Evolutionary conservation across 2,329 filamentous ascomycete species (phyloP).

Genomic region (Alternaria burnsii): DNA sequence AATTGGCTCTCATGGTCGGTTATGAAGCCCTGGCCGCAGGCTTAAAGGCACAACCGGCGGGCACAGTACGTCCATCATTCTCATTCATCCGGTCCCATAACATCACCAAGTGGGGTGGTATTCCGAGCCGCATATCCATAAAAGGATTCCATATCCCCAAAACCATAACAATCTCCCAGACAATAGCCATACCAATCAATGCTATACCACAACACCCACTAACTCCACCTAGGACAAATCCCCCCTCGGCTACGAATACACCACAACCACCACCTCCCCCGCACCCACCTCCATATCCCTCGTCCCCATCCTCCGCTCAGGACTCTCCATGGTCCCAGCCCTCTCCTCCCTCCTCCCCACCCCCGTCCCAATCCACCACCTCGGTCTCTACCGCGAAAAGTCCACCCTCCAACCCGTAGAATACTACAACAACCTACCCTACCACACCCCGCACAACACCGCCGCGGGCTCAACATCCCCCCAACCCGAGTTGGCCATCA

Average conservation of each 20-base stretch:
- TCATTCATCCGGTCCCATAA: background rate
- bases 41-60: constrained; percentile 65
- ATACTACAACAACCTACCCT: constrained; percentile 97
- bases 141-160: constrained; percentile 4
- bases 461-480: constrained; percentile 33
- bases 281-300: constrained; percentile 75
- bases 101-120: background rate
- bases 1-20: constrained; percentile 83
- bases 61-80: constrained; percentile 65
- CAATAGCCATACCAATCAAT: background rate
- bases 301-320: constrained; percentile 91
- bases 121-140: background rate
- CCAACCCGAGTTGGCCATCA: constrained; percentile 73
- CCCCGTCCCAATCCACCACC: constrained; percentile 86
- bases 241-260: constrained; percentile 79
- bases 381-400: constrained; percentile 92
- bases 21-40: constrained; percentile 78
- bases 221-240: constrained; percentile 70
- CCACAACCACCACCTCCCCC: constrained; percentile 69
- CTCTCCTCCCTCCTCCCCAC: constrained; percentile 82
- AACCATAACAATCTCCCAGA: background rate
- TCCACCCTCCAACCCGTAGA: constrained; percentile 88
- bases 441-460: constrained; percentile 62
- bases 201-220: background rate
- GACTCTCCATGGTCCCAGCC: constrained; percentile 89